Evolutionary conservation across 2,329 filamentous ascomycete genomes (phyloP).

Genomic region (Daldinia eschscholtzii): DNA sequence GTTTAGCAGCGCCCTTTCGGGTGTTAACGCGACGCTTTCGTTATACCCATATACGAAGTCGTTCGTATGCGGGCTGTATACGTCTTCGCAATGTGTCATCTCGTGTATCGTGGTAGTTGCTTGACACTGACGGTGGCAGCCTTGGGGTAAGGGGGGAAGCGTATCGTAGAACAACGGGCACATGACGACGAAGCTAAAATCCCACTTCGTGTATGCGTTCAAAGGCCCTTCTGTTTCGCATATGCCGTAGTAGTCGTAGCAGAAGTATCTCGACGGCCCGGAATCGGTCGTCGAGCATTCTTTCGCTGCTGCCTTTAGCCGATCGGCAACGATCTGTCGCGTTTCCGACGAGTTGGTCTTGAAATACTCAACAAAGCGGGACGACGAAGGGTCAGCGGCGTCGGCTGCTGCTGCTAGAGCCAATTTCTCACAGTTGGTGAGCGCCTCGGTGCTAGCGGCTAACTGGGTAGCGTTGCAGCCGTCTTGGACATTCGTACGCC

Average conservation of each 20-base stretch:
- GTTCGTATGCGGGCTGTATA: slow-evolving; percentile 41
- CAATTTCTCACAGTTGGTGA: slow-evolving; percentile 40
- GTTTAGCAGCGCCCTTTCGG: slow-evolving; percentile 37
- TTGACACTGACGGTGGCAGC: slow-evolving; percentile 42
- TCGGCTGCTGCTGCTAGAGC: slow-evolving; percentile 43
- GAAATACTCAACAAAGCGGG: slow-evolving; percentile 46
- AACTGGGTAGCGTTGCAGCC: slow-evolving; percentile 38
- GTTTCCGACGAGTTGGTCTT: slow-evolving; percentile 39
- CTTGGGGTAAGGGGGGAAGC: slow-evolving; percentile 36
- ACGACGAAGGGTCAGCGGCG: slow-evolving; percentile 36
- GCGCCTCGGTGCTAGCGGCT: slow-evolving; percentile 34
- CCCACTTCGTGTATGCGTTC: slow-evolving; percentile 43
- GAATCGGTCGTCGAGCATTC: slow-evolving; percentile 42
- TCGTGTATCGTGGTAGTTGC: slow-evolving; percentile 47
- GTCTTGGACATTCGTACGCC: slow-evolving; percentile 35
- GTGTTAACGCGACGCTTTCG: slow-evolving; percentile 34
- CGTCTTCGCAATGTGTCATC: slow-evolving; percentile 43
- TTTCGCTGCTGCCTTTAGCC: slow-evolving; percentile 39
- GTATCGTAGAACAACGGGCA: slow-evolving; percentile 45
- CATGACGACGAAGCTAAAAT: slow-evolving; percentile 39
- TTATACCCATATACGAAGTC: slow-evolving; percentile 44
- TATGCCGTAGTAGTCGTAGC: slow-evolving; percentile 41
- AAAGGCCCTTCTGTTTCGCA: slow-evolving; percentile 42
- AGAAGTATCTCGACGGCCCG: slow-evolving; percentile 36
- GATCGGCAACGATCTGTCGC: slow-evolving; percentile 35